Base-by-base conservation (phyloP, 306 rosid genomes). In the Echinosophora koreensis region DNA sequence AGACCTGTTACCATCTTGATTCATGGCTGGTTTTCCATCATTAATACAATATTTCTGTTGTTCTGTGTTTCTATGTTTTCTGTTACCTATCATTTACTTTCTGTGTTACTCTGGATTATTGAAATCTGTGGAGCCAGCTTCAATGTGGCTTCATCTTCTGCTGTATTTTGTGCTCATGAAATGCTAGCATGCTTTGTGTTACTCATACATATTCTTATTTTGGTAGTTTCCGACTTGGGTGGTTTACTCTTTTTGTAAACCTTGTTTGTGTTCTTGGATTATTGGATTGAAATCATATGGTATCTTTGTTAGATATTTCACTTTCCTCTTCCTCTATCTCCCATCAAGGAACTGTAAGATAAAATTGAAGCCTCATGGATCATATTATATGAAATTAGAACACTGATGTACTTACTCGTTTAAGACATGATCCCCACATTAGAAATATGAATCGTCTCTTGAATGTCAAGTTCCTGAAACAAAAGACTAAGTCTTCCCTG, bases 51-150 rank as follows among this genome's bases (percentile, higher is more conserved):
- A n/a, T n/a, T n/a, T n/a, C n/a, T n/a, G n/a, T n/a, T n/a, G n/a
- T n/a, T n/a, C n/a, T n/a, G n/a, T n/a, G n/a, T n/a, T n/a, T n/a
- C n/a, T n/a, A n/a, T n/a, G n/a, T n/a, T n/a, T n/a, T n/a, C n/a
- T n/a, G n/a, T n/a, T n/a, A n/a, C n/a, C n/a, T n/a, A n/a, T n/a
- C n/a, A n/a, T n/a, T n/a, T 51, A 15, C 39, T 47, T n/a, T 5
- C n/a, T n/a, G 0, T 54, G 63, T 35, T 49, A 35, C 1, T 30
- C 16, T 47, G 49, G 49, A 61, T 61, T 42, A 41, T 52, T 49
- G 35, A 62, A 62, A 74, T 61, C 12, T 49, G 35, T 61, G 71
- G 38, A 16, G n/a, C n/a, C 62, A 47, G 51, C 71, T 7, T 62
- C 15, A 34, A 44, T 30, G 46, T 30, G 59, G 59, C 37, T 62